These are phyloP conservation scores for Fusarium sp. DNA, from an alignment of 2,329 filamentous ascomycete genomes.

Conservation along the genomic window DNA sequence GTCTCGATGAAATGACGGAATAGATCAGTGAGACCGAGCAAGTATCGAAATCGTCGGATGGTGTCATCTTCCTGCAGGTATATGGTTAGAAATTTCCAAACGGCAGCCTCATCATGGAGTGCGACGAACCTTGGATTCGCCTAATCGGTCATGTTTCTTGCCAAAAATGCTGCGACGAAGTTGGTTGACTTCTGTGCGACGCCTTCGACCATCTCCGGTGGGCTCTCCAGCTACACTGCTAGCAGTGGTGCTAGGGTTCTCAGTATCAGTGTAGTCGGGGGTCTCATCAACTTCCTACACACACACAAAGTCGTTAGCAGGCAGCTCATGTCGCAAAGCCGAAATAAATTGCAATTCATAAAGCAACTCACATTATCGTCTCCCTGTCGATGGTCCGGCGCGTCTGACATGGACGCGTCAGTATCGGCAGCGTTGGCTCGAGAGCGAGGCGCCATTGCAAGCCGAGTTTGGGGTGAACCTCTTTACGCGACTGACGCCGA, in stretches of 20 bases:
- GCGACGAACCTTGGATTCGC: conserved; percentile 83
- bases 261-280: conserved; percentile 73
- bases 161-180: conserved; percentile 92
- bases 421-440: conserved; percentile 65
- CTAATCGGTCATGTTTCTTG: conserved; percentile 91
- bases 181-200: conserved; percentile 86
- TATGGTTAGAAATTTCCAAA: conserved; percentile 7
- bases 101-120: conserved; percentile 10
- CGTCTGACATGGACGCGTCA: conserved; percentile 73
- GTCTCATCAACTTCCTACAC: conserved; percentile 71
- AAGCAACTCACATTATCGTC: conserved; percentile 62
- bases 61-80: conserved; percentile 85
- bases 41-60: conserved; percentile 91
- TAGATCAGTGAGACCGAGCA: conserved; percentile 92
- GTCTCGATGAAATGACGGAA: conserved; percentile 99
- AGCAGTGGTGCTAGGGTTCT: conserved; percentile 76
- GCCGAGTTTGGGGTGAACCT: conserved; percentile 50
- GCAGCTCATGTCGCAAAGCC: conserved; percentile 2
- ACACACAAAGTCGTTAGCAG: conserved; percentile 43
- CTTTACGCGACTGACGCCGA: conserved; percentile 63
- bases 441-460: conserved; percentile 66
- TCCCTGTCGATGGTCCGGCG: conserved; percentile 57
- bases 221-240: conserved; percentile 87
- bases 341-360: background rate
- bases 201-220: conserved; percentile 80